Evolutionary conservation across 768 basidiomycete species (phyloP).

Genomic region (Russula compacta): DNA sequence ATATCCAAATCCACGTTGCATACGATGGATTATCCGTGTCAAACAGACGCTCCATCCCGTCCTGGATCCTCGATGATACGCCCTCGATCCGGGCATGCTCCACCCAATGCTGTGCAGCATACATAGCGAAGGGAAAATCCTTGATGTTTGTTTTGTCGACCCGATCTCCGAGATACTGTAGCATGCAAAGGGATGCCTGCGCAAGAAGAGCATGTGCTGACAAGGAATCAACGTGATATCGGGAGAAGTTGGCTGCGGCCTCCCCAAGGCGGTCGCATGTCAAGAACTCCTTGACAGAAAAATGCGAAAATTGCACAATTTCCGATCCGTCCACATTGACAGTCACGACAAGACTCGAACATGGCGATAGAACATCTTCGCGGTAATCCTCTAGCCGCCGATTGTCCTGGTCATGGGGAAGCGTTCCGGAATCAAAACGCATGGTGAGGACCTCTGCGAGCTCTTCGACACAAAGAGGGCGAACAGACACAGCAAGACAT

Average conservation of each 20-base stretch:
- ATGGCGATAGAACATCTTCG: not conserved
- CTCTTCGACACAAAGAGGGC: conserved; percentile 6
- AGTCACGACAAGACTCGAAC: not conserved
- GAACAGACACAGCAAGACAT: not conserved
- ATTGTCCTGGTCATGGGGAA: not conserved
- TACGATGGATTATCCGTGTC: not conserved
- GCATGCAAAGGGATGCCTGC: not conserved
- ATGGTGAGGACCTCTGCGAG: conserved; percentile 4
- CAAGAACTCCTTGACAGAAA: conserved; percentile 6
- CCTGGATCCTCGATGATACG: not conserved
- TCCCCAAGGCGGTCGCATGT: not conserved
- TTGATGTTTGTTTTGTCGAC: not conserved
- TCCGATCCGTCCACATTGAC: not conserved
- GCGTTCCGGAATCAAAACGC: not conserved
- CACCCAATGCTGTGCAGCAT: not conserved
- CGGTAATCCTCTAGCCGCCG: not conserved
- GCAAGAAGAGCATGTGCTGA: not conserved
- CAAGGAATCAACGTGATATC: not conserved
- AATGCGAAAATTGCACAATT: conserved; percentile 3
- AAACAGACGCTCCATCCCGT: not conserved
- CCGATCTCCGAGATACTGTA: not conserved
- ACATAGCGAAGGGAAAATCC: not conserved
- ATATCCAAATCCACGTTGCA: conserved; percentile 1
- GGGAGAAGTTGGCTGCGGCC: not conserved
- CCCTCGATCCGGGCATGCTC: not conserved